These are phyloP conservation scores for Spinacia oleracea DNA, from an alignment of 179 eudicot species.

Conservation along the genomic window DNA sequence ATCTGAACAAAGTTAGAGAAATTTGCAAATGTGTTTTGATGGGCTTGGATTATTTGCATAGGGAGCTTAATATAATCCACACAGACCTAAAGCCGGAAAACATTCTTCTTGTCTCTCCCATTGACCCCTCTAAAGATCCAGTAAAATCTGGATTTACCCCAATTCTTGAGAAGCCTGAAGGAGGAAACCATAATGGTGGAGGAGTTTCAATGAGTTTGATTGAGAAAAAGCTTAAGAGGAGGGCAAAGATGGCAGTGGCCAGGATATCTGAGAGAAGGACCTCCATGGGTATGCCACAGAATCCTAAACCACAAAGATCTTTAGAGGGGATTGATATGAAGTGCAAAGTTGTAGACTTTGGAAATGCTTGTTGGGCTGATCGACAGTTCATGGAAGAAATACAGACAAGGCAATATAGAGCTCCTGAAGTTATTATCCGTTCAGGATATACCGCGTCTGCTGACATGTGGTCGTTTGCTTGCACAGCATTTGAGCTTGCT, in stretches of 20 bases:
- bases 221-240: conserved; percentile 81
- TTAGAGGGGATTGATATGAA: conserved; percentile 70
- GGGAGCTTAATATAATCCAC: conserved; percentile 74
- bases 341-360: conserved; percentile 94
- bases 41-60: conserved; percentile 86
- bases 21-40: conserved; percentile 79
- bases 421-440: conserved; percentile 86
- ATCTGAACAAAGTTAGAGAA: conserved; percentile 72
- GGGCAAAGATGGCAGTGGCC: conserved; percentile 84
- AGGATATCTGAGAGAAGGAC: conserved; percentile 65
- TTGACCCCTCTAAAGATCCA: conserved; percentile 87
- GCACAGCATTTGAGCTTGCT: conserved; percentile 95
- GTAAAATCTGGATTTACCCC: conserved; percentile 66
- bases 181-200: conserved; percentile 54
- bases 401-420: conserved; percentile 94
- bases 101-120: conserved; percentile 76
- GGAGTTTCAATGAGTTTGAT: conserved; percentile 50
- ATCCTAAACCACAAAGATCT: conserved; percentile 49
- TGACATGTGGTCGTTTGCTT: conserved; percentile 99
- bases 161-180: conserved; percentile 84
- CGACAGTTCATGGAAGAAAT: conserved; percentile 74
- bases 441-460: conserved; percentile 72
- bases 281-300: conserved; percentile 47
- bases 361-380: conserved; percentile 95
- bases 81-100: conserved; percentile 91